Conservation (phyloP, 352 stramenopile species). For the Pythium sukuiense region DNA sequence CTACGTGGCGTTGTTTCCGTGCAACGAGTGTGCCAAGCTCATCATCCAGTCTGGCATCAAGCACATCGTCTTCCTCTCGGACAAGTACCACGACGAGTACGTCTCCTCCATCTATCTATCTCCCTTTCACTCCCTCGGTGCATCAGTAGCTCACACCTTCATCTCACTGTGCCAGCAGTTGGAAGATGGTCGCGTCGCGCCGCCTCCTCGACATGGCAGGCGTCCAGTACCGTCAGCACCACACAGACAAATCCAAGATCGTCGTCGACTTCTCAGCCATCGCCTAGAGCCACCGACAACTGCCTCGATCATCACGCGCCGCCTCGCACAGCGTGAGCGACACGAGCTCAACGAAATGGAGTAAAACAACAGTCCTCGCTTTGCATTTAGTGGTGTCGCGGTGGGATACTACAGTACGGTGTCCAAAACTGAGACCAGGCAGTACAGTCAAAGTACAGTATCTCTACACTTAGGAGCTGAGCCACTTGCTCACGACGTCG, state of each 20-base stretch:
- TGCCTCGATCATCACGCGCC: no score
- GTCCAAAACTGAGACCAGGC: slow-evolving; percentile 9
- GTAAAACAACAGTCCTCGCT: slow-evolving; percentile 4
- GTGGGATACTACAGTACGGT: neutral
- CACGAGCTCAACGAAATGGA: neutral
- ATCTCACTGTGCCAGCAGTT: slow-evolving; percentile 35
- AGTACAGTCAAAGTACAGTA: no score
- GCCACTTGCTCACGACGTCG: slow-evolving; percentile 61
- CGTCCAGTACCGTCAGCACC: slow-evolving; percentile 61
- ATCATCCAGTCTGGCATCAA: slow-evolving; percentile 98
- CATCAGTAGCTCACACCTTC: slow-evolving; percentile 8
- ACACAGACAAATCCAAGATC: slow-evolving; percentile 51
- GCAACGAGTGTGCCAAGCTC: slow-evolving; percentile 98
- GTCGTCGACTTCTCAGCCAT: slow-evolving; percentile 63
- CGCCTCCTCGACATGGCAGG: slow-evolving; percentile 88
- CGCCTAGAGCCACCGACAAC: slow-evolving; percentile 1
- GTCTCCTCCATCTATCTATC: slow-evolving; percentile 21
- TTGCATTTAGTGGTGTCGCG: neutral
- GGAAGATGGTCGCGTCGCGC: slow-evolving; percentile 87
- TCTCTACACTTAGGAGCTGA: slow-evolving; percentile 33
- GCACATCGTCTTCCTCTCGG: slow-evolving; percentile 95
- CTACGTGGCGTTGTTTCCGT: slow-evolving; percentile 98
- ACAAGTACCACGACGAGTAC: slow-evolving; percentile 93
- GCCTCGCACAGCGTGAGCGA: neutral
- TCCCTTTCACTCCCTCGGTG: neutral